Evolutionary conservation across 2,329 filamentous ascomycete species (phyloP).

Genomic region (Claviceps monticola): DNA sequence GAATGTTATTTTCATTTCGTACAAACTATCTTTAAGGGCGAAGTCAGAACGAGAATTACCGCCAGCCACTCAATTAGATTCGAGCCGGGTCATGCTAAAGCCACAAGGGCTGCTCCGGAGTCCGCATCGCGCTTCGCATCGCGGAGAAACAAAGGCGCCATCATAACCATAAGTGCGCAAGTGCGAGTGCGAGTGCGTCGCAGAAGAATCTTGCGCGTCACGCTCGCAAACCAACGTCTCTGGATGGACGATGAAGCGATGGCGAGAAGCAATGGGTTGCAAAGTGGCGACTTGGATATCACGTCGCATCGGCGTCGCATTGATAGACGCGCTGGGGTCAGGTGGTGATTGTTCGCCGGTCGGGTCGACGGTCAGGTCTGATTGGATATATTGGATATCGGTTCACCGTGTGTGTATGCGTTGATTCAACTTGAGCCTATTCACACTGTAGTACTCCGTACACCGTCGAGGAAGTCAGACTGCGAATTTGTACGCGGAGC

Average conservation of each 20-base stretch:
- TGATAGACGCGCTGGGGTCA: constrained; percentile 6
- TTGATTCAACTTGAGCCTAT: background rate
- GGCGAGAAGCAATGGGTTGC: background rate
- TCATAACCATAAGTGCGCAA: no score
- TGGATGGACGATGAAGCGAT: background rate
- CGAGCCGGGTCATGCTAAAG: no score
- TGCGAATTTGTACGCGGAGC: background rate
- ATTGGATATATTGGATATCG: no score
- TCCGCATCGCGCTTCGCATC: no score
- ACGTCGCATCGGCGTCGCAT: constrained; percentile 6
- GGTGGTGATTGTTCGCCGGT: constrained; percentile 2
- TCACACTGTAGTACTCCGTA: no score
- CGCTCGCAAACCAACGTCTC: background rate
- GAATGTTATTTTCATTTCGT: no score
- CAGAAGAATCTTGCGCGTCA: background rate
- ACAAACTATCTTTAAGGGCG: no score
- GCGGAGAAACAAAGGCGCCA: no score
- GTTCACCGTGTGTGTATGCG: background rate
- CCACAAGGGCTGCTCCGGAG: no score
- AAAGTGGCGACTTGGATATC: constrained; percentile 3
- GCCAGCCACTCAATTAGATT: background rate
- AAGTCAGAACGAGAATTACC: background rate
- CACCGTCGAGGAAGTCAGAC: background rate
- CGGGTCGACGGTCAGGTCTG: background rate
- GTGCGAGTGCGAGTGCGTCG: background rate